These are phyloP conservation scores for Epichloe uncinata DNA, from an alignment of 2,329 filamentous ascomycete species.

Conservation along the genomic window DNA sequence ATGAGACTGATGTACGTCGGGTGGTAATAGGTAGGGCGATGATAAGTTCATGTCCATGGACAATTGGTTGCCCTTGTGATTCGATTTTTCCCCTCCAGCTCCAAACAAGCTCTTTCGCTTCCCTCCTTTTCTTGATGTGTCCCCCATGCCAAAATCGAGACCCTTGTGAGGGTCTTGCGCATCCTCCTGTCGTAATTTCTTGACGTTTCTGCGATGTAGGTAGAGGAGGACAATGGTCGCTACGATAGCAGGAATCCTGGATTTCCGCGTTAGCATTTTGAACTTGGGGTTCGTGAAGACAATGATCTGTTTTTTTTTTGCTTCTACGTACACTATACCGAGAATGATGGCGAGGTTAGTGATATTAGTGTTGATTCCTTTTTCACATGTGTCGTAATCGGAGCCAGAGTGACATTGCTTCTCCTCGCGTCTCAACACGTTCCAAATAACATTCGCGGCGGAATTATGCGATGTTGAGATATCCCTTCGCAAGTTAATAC, in stretches of 20 bases:
- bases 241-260: slow-evolving; percentile 61
- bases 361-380: slow-evolving; percentile 39
- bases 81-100: slow-evolving; percentile 43
- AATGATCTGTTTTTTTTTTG: neutral
- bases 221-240: slow-evolving; percentile 56
- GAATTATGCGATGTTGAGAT: neutral
- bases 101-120: slow-evolving; percentile 29
- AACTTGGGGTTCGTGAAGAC: too few relatives aligned
- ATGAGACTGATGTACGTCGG: slow-evolving; percentile 60
- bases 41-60: slow-evolving; percentile 64
- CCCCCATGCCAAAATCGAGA: slow-evolving; percentile 75
- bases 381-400: slow-evolving; percentile 39
- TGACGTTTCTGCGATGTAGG: slow-evolving; percentile 66
- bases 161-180: slow-evolving; percentile 76
- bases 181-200: slow-evolving; percentile 64
- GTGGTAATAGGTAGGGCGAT: slow-evolving; percentile 89
- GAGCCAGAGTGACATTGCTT: slow-evolving; percentile 6
- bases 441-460: slow-evolving; percentile 7
- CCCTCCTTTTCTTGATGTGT: slow-evolving; percentile 29
- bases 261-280: slow-evolving; percentile 1
- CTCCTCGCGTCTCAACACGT: slow-evolving; percentile 2
- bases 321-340: slow-evolving; percentile 51
- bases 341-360: slow-evolving; percentile 54
- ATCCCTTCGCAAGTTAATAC: slow-evolving; percentile 13
- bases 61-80: slow-evolving; percentile 37